A percentile compares a stretch with the other conserved stretches of the same genome.
Evolutionary conservation across 2,329 filamentous ascomycete genomes (phyloP).

Genomic region (Sporothrix sp.): DNA sequence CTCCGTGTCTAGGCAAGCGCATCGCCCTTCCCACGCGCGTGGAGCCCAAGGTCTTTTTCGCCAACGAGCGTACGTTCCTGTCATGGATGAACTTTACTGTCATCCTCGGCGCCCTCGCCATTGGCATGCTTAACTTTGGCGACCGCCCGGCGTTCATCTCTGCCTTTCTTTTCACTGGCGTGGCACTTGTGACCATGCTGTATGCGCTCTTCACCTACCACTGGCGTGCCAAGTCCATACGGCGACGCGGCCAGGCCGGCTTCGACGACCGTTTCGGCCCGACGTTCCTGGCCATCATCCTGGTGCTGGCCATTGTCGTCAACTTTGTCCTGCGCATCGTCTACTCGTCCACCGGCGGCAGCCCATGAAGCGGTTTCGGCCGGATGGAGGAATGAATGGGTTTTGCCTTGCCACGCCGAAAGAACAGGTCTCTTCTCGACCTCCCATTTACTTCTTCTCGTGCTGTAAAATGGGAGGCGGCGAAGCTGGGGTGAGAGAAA

Average conservation of each 20-base stretch:
- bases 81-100: constrained; percentile 99
- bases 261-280: constrained; percentile 96
- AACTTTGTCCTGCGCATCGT: constrained; percentile 82
- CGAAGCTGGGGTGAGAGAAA: neutral
- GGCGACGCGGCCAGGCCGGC: constrained; percentile 81
- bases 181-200: constrained; percentile 89
- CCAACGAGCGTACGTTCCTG: constrained; percentile 97
- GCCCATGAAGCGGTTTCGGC: neutral
- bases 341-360: constrained; percentile 25
- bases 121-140: constrained; percentile 97
- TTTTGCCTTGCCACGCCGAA: too few species aligned
- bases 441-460: too few species aligned
- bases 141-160: constrained; percentile 90
- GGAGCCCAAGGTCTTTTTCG: constrained; percentile 99
- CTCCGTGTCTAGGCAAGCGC: constrained; percentile 68
- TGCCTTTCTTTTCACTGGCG: constrained; percentile 84
- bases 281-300: constrained; percentile 75
- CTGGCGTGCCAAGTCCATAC: constrained; percentile 89
- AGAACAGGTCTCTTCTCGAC: too few species aligned
- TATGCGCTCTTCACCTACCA: constrained; percentile 95
- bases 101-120: constrained; percentile 89
- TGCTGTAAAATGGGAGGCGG: neutral
- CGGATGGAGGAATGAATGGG: too few species aligned
- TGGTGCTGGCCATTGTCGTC: constrained; percentile 82
- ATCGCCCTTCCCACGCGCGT: constrained; percentile 96